Percentiles rank a stretch among this genome's conserved stretches.
Evolutionary conservation across 257 asterid species (phyloP).

Genomic region (Solanum sparsipilum): DNA sequence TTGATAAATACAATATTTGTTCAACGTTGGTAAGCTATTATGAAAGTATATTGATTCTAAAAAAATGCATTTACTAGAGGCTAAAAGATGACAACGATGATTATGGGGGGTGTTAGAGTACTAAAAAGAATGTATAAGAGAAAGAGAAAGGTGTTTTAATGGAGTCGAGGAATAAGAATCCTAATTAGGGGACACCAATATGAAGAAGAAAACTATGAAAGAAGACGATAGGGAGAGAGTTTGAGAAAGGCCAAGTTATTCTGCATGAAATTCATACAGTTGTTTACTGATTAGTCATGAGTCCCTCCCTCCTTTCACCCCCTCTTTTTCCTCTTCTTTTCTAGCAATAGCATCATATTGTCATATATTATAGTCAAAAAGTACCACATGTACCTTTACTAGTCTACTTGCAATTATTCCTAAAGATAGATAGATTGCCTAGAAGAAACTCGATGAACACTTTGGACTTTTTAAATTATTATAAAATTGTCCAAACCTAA

Average conservation of each 20-base stretch:
- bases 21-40: no score
- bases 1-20: no score
- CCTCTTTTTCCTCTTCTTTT: neutral
- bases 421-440: neutral
- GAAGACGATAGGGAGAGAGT: no score
- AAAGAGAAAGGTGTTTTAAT: no score
- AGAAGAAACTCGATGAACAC: neutral
- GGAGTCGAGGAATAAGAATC: no score
- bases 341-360: neutral
- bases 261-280: neutral
- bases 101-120: no score
- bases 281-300: neutral
- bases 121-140: no score
- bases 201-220: no score
- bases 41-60: no score
- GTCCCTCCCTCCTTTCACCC: neutral
- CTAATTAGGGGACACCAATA: no score
- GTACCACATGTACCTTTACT: neutral
- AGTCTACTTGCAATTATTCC: neutral
- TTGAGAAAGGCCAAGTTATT: neutral
- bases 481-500: neutral
- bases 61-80: no score
- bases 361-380: neutral
- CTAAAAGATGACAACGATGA: no score
- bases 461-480: neutral